Conservation (phyloP, 2,329 filamentous ascomycete species). For the Fusarium coicis region DNA sequence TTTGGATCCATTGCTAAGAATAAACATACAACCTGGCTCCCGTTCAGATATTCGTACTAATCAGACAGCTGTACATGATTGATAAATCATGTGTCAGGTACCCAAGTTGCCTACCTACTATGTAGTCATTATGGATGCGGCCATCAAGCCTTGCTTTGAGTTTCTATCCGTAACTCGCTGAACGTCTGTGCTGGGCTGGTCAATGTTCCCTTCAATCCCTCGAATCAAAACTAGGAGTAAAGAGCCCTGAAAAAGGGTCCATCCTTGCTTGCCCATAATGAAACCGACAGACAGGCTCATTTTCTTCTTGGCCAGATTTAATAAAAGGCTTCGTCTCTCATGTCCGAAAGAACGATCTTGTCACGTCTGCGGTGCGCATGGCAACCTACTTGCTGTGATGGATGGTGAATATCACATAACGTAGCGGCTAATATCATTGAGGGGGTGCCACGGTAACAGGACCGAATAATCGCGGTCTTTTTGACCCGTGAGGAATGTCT, state of each 20-base stretch:
- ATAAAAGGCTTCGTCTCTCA: background rate
- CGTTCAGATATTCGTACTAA: background rate
- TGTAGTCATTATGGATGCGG: conserved; percentile 20
- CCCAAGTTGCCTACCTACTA: background rate
- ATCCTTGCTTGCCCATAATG: background rate
- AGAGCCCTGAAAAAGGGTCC: conserved; percentile 27
- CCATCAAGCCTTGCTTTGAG: conserved; percentile 25
- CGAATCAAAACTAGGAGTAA: conserved; percentile 16
- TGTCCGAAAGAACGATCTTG: background rate
- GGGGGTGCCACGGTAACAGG: conserved; percentile 30
- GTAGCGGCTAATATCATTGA: conserved; percentile 16
- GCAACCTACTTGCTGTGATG: background rate
- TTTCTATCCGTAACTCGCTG: conserved; percentile 14
- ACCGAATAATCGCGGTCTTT: conserved; percentile 14
- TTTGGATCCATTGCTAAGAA: background rate
- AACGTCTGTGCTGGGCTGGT: conserved; percentile 25
- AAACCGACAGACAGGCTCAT: background rate
- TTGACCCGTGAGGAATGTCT: conserved; percentile 29
- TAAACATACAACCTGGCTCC: background rate
- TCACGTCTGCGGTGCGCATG: background rate
- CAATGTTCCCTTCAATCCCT: conserved; percentile 25
- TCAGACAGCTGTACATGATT: conserved; percentile 4
- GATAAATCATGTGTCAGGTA: conserved; percentile 22
- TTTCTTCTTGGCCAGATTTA: background rate
- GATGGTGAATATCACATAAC: conserved; percentile 14